Base-by-base conservation (phyloP, 1,284 basidiomycete genomes). In the Puccinia triticina region DNA sequence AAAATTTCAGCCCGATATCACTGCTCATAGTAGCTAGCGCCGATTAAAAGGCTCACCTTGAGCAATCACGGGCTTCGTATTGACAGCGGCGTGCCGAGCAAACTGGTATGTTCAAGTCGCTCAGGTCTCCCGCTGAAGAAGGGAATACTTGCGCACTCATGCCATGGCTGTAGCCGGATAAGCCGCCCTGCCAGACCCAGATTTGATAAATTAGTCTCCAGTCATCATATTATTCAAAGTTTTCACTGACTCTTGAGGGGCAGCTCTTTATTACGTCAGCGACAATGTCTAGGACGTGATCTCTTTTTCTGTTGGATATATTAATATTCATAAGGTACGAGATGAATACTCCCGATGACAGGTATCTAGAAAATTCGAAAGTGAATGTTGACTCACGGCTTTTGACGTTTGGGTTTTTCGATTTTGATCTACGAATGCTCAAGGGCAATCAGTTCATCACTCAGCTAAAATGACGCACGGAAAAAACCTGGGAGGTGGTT, bases 81-180 rank as follows among this genome's bases (percentile, higher is more conserved):
- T 40, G 34, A 12, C 64, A 66, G 37, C n/a, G 64, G 21, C 64
- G 64, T 18, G 21, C 64, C 23, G 64, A 34, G 64, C 64, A 66
- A 1, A 66, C 64, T 43, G 64, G 64, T 0, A 40, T 40, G 12
- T 21, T 66, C 8, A 66, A 7, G 37, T 66, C 37, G 34, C 18
- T 37, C 16, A 43, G 4, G 21, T 66, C 37, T 43, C 64, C 64
- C 16, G 64, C 64, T 7, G 64, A 66, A 5, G 64, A 34, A 32
- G 64, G 64, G 64, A 40, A 66, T 43, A 66, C 64, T 43, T 66
- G 64, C 18, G 64, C 64, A 43, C 64, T 66, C 34, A 66, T 66
- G 2, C 64, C 64, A 66, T 66, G 64, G 12, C 40, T 66, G 43
- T 66, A 66, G 37, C 64, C 43, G 3, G 64, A 66, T 32, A 66